Conservation (phyloP, 192 early-diverging fungal species). For the Gamsiella multidivaricata region DNA sequence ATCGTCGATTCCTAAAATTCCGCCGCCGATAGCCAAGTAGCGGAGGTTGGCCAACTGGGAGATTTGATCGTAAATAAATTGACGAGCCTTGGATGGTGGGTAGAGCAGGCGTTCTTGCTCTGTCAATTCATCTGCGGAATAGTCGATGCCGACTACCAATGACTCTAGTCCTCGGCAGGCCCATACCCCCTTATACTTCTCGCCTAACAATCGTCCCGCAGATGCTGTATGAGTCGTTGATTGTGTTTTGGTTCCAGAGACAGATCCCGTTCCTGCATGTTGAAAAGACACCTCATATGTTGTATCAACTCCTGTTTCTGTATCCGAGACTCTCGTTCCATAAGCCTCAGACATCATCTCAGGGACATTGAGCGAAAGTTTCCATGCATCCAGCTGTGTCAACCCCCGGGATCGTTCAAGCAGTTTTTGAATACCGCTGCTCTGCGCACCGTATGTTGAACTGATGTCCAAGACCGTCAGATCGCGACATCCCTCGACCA, state of each 20-base stretch:
- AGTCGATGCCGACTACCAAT: slow-evolving; percentile 10
- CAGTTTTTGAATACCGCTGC: slow-evolving; percentile 13
- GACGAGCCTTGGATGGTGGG: slow-evolving; percentile 17
- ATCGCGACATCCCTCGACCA: slow-evolving; percentile 15
- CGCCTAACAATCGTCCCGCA: no score
- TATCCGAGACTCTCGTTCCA: background rate
- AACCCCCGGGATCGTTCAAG: slow-evolving; percentile 13
- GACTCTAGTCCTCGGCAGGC: slow-evolving; percentile 22
- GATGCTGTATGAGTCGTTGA: no score
- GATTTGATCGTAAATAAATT: slow-evolving; percentile 34
- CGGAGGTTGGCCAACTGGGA: slow-evolving; percentile 15
- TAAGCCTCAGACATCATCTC: slow-evolving; percentile 33
- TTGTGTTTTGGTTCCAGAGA: background rate
- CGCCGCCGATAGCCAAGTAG: slow-evolving; percentile 13
- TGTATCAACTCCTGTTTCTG: no score
- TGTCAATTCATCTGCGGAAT: slow-evolving; percentile 7
- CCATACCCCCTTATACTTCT: no score
- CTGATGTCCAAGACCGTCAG: slow-evolving; percentile 21
- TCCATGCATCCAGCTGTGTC: slow-evolving; percentile 14
- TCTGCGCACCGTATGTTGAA: slow-evolving; percentile 3
- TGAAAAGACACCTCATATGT: no score
- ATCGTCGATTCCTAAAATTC: no score
- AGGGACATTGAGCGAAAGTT: slow-evolving; percentile 1
- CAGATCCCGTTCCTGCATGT: background rate
- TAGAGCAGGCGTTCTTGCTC: slow-evolving; percentile 4